These are phyloP conservation scores for Fulvia fulva DNA, from an alignment of 2,329 filamentous ascomycete species.

Conservation along the genomic window DNA sequence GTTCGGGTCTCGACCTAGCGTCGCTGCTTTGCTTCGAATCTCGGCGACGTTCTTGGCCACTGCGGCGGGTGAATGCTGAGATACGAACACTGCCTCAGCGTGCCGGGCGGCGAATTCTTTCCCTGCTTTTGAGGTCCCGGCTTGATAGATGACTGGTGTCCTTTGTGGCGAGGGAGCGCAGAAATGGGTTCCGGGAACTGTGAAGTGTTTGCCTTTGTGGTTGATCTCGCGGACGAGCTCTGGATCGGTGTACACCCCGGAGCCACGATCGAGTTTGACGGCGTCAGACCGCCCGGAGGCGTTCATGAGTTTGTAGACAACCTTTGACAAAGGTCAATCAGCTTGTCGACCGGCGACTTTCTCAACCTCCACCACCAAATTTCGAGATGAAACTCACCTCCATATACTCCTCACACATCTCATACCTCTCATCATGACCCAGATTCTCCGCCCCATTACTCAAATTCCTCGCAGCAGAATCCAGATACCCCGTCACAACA, in stretches of 20 bases:
- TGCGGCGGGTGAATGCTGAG: slow-evolving; percentile 59
- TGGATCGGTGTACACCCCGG: slow-evolving; percentile 58
- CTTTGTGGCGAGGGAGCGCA: slow-evolving; percentile 64
- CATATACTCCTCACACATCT: slow-evolving; percentile 61
- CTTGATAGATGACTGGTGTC: slow-evolving; percentile 66
- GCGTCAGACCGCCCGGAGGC: slow-evolving; percentile 66
- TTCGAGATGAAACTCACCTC: slow-evolving; percentile 32
- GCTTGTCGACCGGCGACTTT: too few species aligned
- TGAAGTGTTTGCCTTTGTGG: slow-evolving; percentile 62
- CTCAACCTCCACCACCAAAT: background rate
- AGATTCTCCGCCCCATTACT: slow-evolving; percentile 47
- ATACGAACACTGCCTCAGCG: slow-evolving; percentile 68
- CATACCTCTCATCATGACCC: slow-evolving; percentile 64
- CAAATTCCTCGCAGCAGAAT: slow-evolving; percentile 62
- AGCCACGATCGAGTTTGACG: slow-evolving; percentile 56
- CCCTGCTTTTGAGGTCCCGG: slow-evolving; percentile 63
- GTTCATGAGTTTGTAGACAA: slow-evolving; percentile 61
- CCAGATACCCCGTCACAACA: slow-evolving; percentile 65
- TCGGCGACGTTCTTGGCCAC: slow-evolving; percentile 61
- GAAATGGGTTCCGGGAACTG: slow-evolving; percentile 62
- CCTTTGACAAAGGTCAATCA: background rate
- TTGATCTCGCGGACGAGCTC: slow-evolving; percentile 60
- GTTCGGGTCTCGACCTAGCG: slow-evolving; percentile 54
- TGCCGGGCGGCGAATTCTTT: slow-evolving; percentile 66
- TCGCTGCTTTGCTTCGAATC: slow-evolving; percentile 55